phyloP scores from a whole-genome alignment of 202 grass and related monocot species.

The Digitaria exilis region DNA sequence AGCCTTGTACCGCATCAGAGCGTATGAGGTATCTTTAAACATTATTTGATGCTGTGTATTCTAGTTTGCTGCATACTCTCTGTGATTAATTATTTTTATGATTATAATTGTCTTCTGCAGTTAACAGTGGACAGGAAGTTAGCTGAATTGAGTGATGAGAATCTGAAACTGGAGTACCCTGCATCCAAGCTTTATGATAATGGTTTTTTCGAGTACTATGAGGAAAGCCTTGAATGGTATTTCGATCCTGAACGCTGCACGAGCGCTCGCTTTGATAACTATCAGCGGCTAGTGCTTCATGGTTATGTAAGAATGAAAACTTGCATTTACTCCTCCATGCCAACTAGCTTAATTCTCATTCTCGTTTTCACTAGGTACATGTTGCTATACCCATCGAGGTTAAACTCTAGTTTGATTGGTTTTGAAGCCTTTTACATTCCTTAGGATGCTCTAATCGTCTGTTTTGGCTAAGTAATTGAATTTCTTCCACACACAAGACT shows the following conservation, averaged over 20 bases:
- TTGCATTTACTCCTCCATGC: not conserved
- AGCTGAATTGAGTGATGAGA: not conserved
- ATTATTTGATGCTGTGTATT: not conserved
- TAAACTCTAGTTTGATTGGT: too few species aligned
- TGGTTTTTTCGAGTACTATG: not conserved
- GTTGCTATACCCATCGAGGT: not conserved
- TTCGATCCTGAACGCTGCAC: not conserved
- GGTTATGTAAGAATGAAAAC: not conserved
- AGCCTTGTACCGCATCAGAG: slow-evolving; percentile 15
- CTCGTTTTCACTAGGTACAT: not conserved
- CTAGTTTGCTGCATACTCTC: not conserved
- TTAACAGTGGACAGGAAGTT: not conserved
- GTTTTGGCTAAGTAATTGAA: too few species aligned
- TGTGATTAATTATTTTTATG: not conserved
- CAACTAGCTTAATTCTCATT: not conserved
- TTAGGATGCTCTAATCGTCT: too few species aligned
- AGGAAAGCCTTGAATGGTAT: not conserved
- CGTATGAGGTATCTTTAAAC: slow-evolving; percentile 5
- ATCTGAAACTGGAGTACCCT: not conserved
- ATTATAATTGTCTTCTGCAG: not conserved
- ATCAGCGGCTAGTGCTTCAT: slow-evolving; percentile 9
- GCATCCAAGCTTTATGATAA: not conserved
- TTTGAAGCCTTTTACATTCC: too few species aligned
- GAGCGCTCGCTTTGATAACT: not conserved
- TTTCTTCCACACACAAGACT: too few species aligned